These are phyloP conservation scores for Oidiodendron maius DNA, from an alignment of 495 filamentous ascomycete genomes.

Conservation along the genomic window DNA sequence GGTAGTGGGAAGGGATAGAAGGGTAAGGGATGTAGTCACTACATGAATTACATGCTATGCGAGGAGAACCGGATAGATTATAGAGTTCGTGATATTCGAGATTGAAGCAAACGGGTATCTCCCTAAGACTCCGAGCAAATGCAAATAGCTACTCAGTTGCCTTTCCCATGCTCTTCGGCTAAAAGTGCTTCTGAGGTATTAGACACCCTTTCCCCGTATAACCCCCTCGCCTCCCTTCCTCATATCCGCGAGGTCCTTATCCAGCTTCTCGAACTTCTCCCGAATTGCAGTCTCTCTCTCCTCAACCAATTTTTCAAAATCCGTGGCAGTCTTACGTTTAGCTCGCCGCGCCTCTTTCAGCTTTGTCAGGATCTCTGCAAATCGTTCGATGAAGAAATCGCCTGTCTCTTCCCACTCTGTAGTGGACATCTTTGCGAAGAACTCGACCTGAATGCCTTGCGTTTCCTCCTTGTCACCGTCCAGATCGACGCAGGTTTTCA, in stretches of 20 bases:
- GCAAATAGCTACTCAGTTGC: no score
- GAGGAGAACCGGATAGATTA: no score
- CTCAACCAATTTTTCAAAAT: slow-evolving; percentile 64
- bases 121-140: slow-evolving; percentile 8
- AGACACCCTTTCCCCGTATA: slow-evolving; percentile 4
- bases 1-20: slow-evolving; percentile 62
- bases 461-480: background rate
- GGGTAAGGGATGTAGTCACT: slow-evolving; percentile 44
- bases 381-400: slow-evolving; percentile 70
- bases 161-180: background rate
- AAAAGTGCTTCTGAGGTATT: background rate
- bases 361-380: slow-evolving; percentile 53
- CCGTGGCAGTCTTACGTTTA: slow-evolving; percentile 56
- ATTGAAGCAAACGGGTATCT: slow-evolving; percentile 18
- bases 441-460: slow-evolving; percentile 49
- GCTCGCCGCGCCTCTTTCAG: slow-evolving; percentile 58
- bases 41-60: slow-evolving; percentile 4
- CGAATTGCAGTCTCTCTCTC: slow-evolving; percentile 44
- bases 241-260: slow-evolving; percentile 50
- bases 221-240: slow-evolving; percentile 40
- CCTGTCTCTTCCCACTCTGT: slow-evolving; percentile 79
- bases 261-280: slow-evolving; percentile 47
- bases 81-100: no score
- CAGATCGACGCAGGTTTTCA: background rate
- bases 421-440: slow-evolving; percentile 58